phyloP scores from a whole-genome alignment of 306 rosid species.

The Aeschynomene evenia region DNA sequence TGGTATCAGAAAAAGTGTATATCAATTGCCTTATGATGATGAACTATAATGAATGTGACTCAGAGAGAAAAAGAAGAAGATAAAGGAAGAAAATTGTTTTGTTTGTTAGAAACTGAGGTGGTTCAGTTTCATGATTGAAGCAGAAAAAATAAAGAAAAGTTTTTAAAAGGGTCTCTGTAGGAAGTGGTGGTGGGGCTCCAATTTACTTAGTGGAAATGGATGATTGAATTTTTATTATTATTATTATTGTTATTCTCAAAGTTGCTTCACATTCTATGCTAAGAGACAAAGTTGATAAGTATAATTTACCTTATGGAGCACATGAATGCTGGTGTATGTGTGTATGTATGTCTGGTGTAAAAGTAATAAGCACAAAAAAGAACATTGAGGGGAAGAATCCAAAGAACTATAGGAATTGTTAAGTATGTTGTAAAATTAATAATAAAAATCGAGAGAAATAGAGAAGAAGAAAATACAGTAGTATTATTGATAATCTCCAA shows the following conservation, averaged over 20 bases:
- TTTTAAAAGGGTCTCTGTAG: conserved; percentile 31
- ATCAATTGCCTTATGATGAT: conserved; percentile 32
- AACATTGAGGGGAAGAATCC: not conserved
- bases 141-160: too few relatives aligned
- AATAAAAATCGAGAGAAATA: too few relatives aligned
- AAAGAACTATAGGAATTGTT: conserved; percentile 16
- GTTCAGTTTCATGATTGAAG: conserved; percentile 41
- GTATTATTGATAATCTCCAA: too few relatives aligned
- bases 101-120: conserved; percentile 26
- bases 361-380: conserved; percentile 23
- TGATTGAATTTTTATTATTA: conserved; percentile 33
- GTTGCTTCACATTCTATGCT: conserved; percentile 30
- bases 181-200: conserved; percentile 44
- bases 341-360: conserved; percentile 13
- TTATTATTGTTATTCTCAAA: conserved; percentile 19
- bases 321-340: conserved; percentile 31
- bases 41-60: conserved; percentile 32
- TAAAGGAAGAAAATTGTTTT: too few relatives aligned
- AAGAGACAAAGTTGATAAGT: conserved; percentile 45
- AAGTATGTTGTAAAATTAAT: conserved; percentile 6
- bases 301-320: conserved; percentile 32
- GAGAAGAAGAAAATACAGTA: too few relatives aligned
- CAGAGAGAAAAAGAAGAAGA: conserved; percentile 27
- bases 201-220: conserved; percentile 29
- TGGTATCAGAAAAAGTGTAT: not conserved